phyloP scores from a whole-genome alignment of 2,329 filamentous ascomycete genomes.

The Plenodomus lindquistii region DNA sequence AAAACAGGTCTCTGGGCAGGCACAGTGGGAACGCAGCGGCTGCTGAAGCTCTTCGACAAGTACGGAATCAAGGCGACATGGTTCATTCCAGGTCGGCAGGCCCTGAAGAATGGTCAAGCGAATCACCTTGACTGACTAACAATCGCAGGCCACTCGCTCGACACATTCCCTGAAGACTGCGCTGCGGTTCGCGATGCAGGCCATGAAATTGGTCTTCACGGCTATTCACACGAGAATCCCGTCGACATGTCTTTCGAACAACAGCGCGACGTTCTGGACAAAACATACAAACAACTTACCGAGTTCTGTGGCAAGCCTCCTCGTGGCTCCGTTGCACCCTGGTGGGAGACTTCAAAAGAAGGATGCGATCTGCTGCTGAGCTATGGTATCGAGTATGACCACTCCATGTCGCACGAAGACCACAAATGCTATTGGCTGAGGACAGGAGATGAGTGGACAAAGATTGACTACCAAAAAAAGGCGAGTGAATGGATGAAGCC shows the following conservation, averaged over 20 bases:
- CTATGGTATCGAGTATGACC: slow-evolving; percentile 73
- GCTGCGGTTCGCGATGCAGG: slow-evolving; percentile 63
- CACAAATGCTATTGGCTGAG: slow-evolving; percentile 67
- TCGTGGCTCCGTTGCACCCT: slow-evolving; percentile 72
- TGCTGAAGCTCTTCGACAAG: background rate
- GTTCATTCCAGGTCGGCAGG: slow-evolving; percentile 64
- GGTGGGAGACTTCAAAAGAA: slow-evolving; percentile 74
- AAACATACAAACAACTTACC: slow-evolving; percentile 72
- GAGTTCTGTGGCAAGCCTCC: slow-evolving; percentile 73
- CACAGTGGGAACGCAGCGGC: slow-evolving; percentile 62
- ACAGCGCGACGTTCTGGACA: slow-evolving; percentile 74
- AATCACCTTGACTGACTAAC: background rate
- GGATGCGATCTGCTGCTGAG: slow-evolving; percentile 66
- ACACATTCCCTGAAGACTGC: slow-evolving; percentile 70
- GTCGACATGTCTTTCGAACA: slow-evolving; percentile 73
- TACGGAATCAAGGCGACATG: background rate
- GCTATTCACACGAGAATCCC: slow-evolving; percentile 75
- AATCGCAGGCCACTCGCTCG: slow-evolving; percentile 65
- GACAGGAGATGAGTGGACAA: slow-evolving; percentile 68
- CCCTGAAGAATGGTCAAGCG: slow-evolving; percentile 66
- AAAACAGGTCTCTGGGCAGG: slow-evolving; percentile 67
- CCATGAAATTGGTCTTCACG: slow-evolving; percentile 71
- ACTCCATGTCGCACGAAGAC: slow-evolving; percentile 68
- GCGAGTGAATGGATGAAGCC: slow-evolving; percentile 70
- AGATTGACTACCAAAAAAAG: slow-evolving; percentile 67